Conservation (phyloP, 331 rosid genomes). For the Quercus tomentella region DNA sequence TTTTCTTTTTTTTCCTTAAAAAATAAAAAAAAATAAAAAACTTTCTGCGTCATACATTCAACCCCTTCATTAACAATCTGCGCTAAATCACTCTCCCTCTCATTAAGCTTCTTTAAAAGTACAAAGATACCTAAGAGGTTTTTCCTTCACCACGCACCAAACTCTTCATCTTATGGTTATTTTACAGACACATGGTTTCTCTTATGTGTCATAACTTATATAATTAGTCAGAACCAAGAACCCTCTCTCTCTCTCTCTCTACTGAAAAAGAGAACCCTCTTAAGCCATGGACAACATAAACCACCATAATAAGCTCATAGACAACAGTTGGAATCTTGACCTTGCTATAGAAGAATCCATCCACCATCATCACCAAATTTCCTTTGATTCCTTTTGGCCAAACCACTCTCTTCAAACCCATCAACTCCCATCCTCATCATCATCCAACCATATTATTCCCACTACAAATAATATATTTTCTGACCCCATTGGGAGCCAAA, state of each 20-base stretch:
- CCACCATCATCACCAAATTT: conserved; percentile 21
- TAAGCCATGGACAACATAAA: conserved; percentile 24
- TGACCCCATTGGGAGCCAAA: conserved; percentile 21
- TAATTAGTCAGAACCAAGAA: neutral
- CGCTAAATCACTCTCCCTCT: neutral
- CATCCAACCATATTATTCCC: conserved; percentile 9
- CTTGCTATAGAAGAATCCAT: conserved; percentile 18
- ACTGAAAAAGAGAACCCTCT: neutral
- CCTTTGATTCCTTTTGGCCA: conserved; percentile 28
- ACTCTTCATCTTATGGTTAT: neutral
- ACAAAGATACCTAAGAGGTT: neutral
- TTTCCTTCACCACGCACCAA: neutral
- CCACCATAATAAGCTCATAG: conserved; percentile 16
- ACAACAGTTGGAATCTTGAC: conserved; percentile 35
- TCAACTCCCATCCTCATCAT: conserved; percentile 18
- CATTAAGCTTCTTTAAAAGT: neutral
- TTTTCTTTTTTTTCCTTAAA: neutral
- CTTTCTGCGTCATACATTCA: conserved; percentile 31
- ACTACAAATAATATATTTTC: conserved; percentile 16
- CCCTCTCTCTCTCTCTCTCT: neutral
- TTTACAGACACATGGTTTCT: neutral
- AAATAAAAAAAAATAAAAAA: neutral
- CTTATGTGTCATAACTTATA: neutral
- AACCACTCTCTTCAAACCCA: conserved; percentile 23
- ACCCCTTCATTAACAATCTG: conserved; percentile 31